Percentiles rank a stretch among this genome's conserved stretches.
Evolutionary conservation across 75 land plant genomes (phyloP).

Genomic region (Selaginella tamariscina): DNA sequence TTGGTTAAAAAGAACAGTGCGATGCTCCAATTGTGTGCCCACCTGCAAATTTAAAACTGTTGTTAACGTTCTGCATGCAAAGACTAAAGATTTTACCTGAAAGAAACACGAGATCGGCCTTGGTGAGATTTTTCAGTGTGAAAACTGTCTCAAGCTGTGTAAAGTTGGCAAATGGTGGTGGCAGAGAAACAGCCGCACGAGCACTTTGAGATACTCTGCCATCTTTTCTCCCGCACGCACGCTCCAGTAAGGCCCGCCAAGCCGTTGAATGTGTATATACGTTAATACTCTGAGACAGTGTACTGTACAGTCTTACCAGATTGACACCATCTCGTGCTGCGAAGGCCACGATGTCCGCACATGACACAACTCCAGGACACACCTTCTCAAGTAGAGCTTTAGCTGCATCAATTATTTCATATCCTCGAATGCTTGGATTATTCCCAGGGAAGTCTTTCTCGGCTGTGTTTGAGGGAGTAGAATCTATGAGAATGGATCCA

Average conservation of each 20-base stretch:
- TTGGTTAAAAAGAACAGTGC: neutral
- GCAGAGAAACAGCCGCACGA: neutral
- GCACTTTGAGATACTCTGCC: neutral
- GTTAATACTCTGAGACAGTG: neutral
- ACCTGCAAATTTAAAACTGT: neutral
- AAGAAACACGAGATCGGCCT: neutral
- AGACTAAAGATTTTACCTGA: neutral
- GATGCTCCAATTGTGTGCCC: neutral
- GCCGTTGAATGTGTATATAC: neutral
- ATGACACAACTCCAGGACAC: constrained; percentile 7
- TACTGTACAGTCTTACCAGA: neutral
- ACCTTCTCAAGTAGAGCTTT: neutral
- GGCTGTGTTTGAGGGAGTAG: neutral
- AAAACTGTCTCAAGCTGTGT: neutral
- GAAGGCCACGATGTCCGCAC: constrained; percentile 10
- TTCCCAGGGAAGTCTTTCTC: neutral
- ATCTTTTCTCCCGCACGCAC: neutral
- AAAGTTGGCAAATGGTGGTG: neutral
- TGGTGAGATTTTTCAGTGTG: neutral
- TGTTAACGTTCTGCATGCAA: neutral
- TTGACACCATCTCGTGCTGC: constrained; percentile 5
- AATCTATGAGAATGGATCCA: constrained; percentile 12
- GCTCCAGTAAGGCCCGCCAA: constrained; percentile 3
- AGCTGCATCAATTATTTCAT: constrained; percentile 1
- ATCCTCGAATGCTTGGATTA: neutral